A percentile compares a stretch with the other conserved stretches of the same genome.
These are phyloP conservation scores for Hemisphaericaspora xylanilytica DNA, from an alignment of 1,139 yeast species.

Conservation along the genomic window DNA sequence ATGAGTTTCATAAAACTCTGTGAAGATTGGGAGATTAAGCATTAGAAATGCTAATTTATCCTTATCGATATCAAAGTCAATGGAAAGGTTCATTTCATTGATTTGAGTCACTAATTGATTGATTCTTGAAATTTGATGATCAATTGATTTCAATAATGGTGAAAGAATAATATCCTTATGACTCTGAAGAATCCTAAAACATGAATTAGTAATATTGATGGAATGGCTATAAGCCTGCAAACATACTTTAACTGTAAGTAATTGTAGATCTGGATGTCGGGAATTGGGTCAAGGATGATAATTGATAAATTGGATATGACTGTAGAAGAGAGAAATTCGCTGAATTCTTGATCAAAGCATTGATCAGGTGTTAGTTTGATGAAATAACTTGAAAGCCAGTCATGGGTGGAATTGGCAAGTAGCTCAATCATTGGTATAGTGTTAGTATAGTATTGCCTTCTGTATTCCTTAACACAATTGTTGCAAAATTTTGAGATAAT, in stretches of 20 bases:
- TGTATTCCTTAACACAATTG: too few species aligned
- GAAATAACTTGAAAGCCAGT: constrained; percentile 9
- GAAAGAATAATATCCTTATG: constrained; percentile 5
- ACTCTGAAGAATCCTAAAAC: constrained; percentile 5
- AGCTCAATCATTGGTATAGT: constrained; percentile 6
- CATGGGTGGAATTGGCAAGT: constrained; percentile 4
- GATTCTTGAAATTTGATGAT: constrained; percentile 3
- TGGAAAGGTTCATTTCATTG: constrained; percentile 3
- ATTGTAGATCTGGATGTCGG: constrained; percentile 7
- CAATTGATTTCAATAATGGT: constrained; percentile 1
- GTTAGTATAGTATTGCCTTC: neutral
- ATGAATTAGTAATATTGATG: too few species aligned
- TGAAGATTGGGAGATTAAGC: constrained; percentile 11
- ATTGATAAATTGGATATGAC: constrained; percentile 3
- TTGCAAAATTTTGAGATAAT: too few species aligned
- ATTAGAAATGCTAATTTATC: constrained; percentile 12
- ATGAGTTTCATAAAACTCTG: constrained; percentile 4
- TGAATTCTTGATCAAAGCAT: constrained; percentile 2
- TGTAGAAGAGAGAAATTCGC: constrained; percentile 3
- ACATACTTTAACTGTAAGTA: constrained; percentile 9
- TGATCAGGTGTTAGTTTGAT: constrained; percentile 3
- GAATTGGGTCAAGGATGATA: constrained; percentile 3
- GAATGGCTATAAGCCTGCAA: too few species aligned
- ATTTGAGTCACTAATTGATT: constrained; percentile 4
- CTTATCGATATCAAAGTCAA: constrained; percentile 7